Conservation (phyloP, 2,329 filamentous ascomycete genomes). For the Fusarium staphyleae region DNA sequence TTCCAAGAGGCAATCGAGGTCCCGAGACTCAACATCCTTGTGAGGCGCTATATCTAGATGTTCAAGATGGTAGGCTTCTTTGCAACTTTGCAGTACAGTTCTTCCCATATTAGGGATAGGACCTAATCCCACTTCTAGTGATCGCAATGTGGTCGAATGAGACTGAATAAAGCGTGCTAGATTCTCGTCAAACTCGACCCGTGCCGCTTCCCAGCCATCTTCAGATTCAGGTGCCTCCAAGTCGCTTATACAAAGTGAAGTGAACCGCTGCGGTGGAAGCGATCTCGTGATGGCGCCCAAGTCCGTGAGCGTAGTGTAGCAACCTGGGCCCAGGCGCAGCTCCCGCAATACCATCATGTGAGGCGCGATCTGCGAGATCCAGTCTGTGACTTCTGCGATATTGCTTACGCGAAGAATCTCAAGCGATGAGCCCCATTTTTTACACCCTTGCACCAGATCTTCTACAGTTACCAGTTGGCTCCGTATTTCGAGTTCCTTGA, state of each 20-base stretch:
- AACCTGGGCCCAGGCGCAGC: neutral
- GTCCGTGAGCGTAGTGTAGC: neutral
- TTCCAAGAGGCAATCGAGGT: neutral
- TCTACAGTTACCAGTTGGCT: neutral
- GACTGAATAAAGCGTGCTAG: too few species aligned
- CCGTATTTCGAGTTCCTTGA: conserved; percentile 1
- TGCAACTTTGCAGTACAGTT: neutral
- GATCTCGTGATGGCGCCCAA: neutral
- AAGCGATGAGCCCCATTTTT: conserved; percentile 17
- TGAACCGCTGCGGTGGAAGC: neutral
- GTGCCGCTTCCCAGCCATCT: neutral
- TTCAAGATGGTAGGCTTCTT: conserved; percentile 1
- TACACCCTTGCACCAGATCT: conserved; percentile 3
- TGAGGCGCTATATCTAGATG: neutral
- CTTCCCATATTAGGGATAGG: neutral
- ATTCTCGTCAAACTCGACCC: neutral
- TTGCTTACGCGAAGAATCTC: neutral
- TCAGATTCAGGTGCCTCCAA: neutral
- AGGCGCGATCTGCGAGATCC: neutral
- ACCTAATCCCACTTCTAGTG: neutral
- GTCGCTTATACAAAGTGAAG: neutral
- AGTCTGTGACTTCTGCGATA: neutral
- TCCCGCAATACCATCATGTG: neutral
- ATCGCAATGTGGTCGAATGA: conserved; percentile 2
- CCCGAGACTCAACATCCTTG: neutral